Evolutionary conservation across 257 asterid species (phyloP), one percentile per base, ranked within the genome.

Genomic region (Echium plantagineum): DNA sequence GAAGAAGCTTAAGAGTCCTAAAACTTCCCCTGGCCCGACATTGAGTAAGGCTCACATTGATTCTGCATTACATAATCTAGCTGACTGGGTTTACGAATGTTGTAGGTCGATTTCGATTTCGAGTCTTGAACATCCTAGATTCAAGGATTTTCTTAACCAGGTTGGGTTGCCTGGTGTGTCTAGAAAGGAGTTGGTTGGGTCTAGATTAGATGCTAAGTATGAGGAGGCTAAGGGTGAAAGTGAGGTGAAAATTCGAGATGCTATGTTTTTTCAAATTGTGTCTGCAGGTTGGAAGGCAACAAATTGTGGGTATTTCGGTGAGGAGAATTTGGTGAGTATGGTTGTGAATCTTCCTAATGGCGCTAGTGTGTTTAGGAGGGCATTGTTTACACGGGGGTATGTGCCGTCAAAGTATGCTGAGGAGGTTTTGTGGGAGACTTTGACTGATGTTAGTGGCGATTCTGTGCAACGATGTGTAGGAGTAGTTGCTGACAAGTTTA

Each of bases 61-160:
- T 66, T 75, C 73, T 13, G 90, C 95, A 57, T 68, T 83, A 48
- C 78, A 73, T 57, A 65, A 72, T 56, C 52, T 89, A 48, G 86
- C 95, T 28, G 94, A 83, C 69, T 89, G 96, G 96, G 77, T 85
- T 64, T 89, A 80, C 8, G 94, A 85, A 71, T 82, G 85, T 2
- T 85, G 84, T 58, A 88, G 85, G 42, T 59, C 86, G 19, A 81
- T 81, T 16, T 63, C 94, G 15, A 73, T 83, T 64, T 81, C 94
- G 21, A 78, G 81, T 15, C 83, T 88, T 7, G 94, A 88, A n/a
- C 94, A 89, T 70, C 90, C 94, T 54, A 85, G 82, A 63, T 85
- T 89, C 77, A 78, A 75, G 71, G 84, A 90, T 61, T 89, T 89
- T 63, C 84, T 89, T 24, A 71, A 70, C 65, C 96, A 80, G 67